phyloP scores from a whole-genome alignment of 106 monocot genomes.

The Apostasia shenzhenica region DNA sequence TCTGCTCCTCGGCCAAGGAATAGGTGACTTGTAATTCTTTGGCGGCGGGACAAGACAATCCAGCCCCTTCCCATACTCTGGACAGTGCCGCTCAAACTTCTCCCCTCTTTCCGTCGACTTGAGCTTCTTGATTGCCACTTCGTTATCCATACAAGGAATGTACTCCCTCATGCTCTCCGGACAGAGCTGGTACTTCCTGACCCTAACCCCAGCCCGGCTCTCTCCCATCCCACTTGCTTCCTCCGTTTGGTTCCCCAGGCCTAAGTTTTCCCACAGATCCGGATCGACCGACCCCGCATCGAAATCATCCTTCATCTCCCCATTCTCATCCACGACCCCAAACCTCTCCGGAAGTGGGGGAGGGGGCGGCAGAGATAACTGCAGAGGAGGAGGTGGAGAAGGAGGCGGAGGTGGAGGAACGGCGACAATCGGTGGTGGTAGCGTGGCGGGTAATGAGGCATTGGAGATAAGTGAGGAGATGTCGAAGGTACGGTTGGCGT shows the following conservation, averaged over 20 bases:
- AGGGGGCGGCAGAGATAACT: conserved; percentile 14
- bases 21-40: conserved; percentile 60
- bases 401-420: not conserved
- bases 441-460: not conserved
- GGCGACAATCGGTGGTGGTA: conserved; percentile 4
- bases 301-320: conserved; percentile 62
- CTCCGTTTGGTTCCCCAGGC: conserved; percentile 6
- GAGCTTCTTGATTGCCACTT: conserved; percentile 53
- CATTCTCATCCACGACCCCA: conserved; percentile 74
- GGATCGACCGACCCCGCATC: conserved; percentile 31
- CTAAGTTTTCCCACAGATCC: conserved; percentile 23
- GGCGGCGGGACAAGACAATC: conserved; percentile 72
- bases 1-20: conserved; percentile 85
- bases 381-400: not conserved
- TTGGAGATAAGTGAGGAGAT: conserved; percentile 12
- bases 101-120: conserved; percentile 66
- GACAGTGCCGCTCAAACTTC: conserved; percentile 79
- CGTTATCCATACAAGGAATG: conserved; percentile 90
- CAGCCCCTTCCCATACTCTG: conserved; percentile 32
- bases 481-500: conserved; percentile 16
- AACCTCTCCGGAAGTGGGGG: conserved; percentile 38
- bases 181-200: conserved; percentile 52
- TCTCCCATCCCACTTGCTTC: not conserved
- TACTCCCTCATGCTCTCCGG: conserved; percentile 61
- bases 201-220: conserved; percentile 9